Evolutionary conservation across 148 eudicot genomes (phyloP).

Genomic region (Amaranthus cruentus): DNA sequence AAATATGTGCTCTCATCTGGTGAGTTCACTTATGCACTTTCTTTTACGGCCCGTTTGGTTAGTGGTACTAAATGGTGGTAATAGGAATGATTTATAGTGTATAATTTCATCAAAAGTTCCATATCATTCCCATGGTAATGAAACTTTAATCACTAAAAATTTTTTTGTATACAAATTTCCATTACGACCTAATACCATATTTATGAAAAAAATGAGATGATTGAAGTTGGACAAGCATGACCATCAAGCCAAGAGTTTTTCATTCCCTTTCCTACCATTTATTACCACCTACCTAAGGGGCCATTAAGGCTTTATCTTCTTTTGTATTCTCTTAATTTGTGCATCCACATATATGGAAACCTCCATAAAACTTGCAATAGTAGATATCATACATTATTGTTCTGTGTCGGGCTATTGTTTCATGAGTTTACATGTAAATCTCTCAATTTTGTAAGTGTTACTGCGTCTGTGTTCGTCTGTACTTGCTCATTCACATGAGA

Average conservation of each 20-base stretch:
- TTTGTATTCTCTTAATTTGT: background rate
- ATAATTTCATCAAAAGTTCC: no score
- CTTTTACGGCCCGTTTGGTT: background rate
- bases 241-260: no score
- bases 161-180: no score
- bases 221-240: background rate
- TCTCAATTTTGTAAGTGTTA: background rate
- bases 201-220: no score
- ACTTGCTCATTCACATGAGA: background rate
- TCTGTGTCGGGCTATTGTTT: background rate
- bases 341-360: no score
- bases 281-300: no score
- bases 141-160: no score
- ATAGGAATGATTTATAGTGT: no score
- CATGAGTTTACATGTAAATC: background rate
- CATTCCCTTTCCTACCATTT: no score
- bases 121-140: no score
- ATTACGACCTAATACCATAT: no score
- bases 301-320: background rate
- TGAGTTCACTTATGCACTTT: constrained; percentile 30
- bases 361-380: background rate
- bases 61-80: no score
- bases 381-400: background rate
- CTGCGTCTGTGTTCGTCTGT: background rate
- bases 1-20: constrained; percentile 89